Conservation (phyloP, 495 filamentous ascomycete species). For the Articulospora tetracladia region DNA sequence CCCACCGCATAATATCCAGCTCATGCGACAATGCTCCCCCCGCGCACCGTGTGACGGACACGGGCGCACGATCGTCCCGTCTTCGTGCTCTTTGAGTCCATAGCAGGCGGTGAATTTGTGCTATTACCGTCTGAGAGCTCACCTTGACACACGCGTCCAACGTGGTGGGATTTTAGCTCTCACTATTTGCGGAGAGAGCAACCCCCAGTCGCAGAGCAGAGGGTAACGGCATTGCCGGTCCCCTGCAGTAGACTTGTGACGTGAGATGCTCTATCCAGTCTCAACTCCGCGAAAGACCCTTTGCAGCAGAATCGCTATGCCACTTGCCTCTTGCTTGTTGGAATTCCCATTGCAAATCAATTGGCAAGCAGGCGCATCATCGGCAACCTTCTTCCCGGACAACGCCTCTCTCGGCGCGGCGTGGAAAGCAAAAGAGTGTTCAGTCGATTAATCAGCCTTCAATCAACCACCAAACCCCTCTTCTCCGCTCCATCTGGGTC, state of each 20-base stretch:
- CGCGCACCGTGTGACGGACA: neutral
- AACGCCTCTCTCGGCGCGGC: neutral
- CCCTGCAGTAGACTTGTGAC: neutral
- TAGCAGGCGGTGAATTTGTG: neutral
- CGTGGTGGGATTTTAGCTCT: neutral
- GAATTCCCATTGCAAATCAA: neutral
- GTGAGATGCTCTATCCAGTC: neutral
- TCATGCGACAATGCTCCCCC: neutral
- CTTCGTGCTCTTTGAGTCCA: neutral
- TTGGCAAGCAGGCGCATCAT: neutral
- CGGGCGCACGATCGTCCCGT: neutral
- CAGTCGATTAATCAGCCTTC: neutral
- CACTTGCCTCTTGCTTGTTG: neutral
- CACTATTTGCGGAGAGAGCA: neutral
- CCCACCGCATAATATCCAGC: neutral
- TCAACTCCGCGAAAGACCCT: neutral
- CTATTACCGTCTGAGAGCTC: neutral
- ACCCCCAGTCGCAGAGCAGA: neutral
- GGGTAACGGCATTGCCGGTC: neutral
- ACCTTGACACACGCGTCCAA: neutral
- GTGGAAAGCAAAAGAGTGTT: neutral
- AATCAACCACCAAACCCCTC: neutral
- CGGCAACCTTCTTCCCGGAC: neutral
- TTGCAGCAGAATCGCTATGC: neutral
- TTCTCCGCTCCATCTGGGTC: neutral